Evolutionary conservation across 176 grass and related monocot species (phyloP), one percentile per base, ranked within the genome.

Genomic region (Oryza rufipogon): DNA sequence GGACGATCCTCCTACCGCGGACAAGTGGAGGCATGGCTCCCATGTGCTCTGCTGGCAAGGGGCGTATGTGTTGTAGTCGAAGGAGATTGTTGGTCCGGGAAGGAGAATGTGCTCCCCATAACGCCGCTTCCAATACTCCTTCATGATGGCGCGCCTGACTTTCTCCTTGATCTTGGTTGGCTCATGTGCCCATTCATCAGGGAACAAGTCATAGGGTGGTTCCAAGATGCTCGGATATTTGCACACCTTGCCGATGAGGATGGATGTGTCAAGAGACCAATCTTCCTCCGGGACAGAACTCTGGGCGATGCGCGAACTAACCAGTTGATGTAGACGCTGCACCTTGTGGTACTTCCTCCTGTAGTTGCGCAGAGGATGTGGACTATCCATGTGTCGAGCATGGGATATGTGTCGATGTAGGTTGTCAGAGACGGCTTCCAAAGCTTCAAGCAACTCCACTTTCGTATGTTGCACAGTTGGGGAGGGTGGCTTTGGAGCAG

Each of bases 401-500:
- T 49, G 4, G 1, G 41, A 1, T 9, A 80, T 80, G 8, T 46
- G 64, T 2, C 64, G 7, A 4, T 41, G 14, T 3, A 80, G 23
- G 2, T 68, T 7, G 4, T 0, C 2, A 0, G 42, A 80, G 42
- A 44, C n/a, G 0, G 12, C 56, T 8, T 77, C 56, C 0, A 77
- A 41, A 4, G 54, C 75, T 3, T 64, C 6, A 0, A 80, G 11
- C 0, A 64, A 5, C 36, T 64, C 75, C 1, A 64, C 75, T 2
- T 64, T 6, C 0, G 7, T 44, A 2, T 13, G 6, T 0, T 41
- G 20, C 11, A 61, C n/a, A 1, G 20, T 14, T 0, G 6, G 20
- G 0, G 6, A 5, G 4, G 75, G 34, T 1, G 3, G 9, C 1
- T 16, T 19, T 4, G 5, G 11, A 0, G 5, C 0, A 0, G 1